Percentiles rank a stretch among this genome's conserved stretches.
phyloP scores from a whole-genome alignment of 1,284 basidiomycete species.

The Pseudomicrostroma phylloplanum region DNA sequence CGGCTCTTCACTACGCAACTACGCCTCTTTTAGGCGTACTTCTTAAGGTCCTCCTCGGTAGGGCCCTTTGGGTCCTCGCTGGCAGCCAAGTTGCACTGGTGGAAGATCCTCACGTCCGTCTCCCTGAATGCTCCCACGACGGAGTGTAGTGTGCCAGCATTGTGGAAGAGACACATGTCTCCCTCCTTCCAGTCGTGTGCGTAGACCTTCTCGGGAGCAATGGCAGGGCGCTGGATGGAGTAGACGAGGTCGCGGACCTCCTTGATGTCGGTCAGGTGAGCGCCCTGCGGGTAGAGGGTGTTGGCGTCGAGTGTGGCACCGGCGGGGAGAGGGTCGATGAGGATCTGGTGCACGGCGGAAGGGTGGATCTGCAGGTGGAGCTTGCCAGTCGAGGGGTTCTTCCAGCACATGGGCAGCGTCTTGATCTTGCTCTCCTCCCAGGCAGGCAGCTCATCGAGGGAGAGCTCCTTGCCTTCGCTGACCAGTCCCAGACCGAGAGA shows the following conservation, averaged over 20 bases:
- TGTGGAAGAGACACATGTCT: constrained; percentile 58
- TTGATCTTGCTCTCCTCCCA: constrained; percentile 70
- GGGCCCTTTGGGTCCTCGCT: constrained; percentile 66
- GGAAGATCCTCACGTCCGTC: constrained; percentile 19
- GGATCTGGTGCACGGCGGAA: constrained; percentile 28
- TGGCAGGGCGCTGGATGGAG: constrained; percentile 72
- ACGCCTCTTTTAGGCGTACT: neutral
- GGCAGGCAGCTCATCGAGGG: constrained; percentile 62
- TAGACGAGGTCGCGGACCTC: constrained; percentile 68
- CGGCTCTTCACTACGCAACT: neutral
- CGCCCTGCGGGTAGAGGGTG: constrained; percentile 69
- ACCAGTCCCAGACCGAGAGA: constrained; percentile 73
- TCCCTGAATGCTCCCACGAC: constrained; percentile 59
- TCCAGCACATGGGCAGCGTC: constrained; percentile 68
- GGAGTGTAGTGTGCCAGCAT: constrained; percentile 66
- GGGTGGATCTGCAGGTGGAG: constrained; percentile 64
- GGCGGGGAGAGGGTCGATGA: constrained; percentile 61
- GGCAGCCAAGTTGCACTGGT: constrained; percentile 67
- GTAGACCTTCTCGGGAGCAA: constrained; percentile 58
- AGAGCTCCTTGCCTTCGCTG: constrained; percentile 65
- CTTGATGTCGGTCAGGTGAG: constrained; percentile 63
- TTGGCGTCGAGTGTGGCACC: constrained; percentile 54
- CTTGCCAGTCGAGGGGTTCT: constrained; percentile 70
- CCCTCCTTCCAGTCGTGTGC: constrained; percentile 60
- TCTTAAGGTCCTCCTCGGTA: constrained; percentile 47